These are phyloP conservation scores for Rhizopogon vulgaris DNA, from an alignment of 768 basidiomycete species.

Conservation along the genomic window DNA sequence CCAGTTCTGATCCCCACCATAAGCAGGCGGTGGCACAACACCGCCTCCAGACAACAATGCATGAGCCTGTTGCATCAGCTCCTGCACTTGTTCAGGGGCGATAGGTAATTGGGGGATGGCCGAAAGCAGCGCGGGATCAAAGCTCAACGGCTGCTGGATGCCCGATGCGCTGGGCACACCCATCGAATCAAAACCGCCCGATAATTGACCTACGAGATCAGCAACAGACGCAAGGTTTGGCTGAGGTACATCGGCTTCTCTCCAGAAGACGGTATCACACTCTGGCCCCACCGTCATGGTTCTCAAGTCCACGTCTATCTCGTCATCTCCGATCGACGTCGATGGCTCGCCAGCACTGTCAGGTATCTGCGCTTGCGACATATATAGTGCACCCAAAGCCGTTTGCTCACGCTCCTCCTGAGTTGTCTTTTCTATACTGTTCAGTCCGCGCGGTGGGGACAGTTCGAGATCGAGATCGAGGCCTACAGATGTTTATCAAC, in stretches of 20 bases:
- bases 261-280: slow-evolving; percentile 63
- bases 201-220: slow-evolving; percentile 63
- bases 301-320: slow-evolving; percentile 56
- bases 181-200: slow-evolving; percentile 38
- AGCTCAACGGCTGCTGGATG: slow-evolving; percentile 26
- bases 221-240: slow-evolving; percentile 46
- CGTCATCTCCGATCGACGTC: slow-evolving; percentile 56
- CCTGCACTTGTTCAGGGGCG: slow-evolving; percentile 58
- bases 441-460: slow-evolving; percentile 46
- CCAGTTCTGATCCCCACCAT: slow-evolving; percentile 36
- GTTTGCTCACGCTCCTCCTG: slow-evolving; percentile 80
- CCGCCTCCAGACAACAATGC: slow-evolving; percentile 23
- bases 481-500: slow-evolving; percentile 45
- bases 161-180: slow-evolving; percentile 25
- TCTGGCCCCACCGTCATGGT: slow-evolving; percentile 68
- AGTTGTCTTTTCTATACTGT: slow-evolving; percentile 59
- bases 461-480: slow-evolving; percentile 53
- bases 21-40: slow-evolving; percentile 18
- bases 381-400: slow-evolving; percentile 70
- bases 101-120: slow-evolving; percentile 39
- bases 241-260: slow-evolving; percentile 27
- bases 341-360: slow-evolving; percentile 71
- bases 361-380: slow-evolving; percentile 58
- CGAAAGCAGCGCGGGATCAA: slow-evolving; percentile 38
- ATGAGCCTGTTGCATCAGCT: slow-evolving; percentile 44